Conservation (phyloP, 371 early-diverging fungal genomes). For the Saksenaea oblongispora region DNA sequence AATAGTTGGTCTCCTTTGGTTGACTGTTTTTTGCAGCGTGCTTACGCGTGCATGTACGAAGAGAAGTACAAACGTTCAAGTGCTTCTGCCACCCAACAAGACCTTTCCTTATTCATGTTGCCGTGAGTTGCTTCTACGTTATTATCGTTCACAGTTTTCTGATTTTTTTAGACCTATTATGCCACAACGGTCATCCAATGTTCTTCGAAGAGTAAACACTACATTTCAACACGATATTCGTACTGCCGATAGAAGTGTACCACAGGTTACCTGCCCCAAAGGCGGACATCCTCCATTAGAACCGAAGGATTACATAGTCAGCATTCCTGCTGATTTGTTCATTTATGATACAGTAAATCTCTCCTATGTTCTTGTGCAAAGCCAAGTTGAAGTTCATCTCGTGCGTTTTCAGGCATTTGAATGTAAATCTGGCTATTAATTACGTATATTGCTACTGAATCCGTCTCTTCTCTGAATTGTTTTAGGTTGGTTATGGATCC, state of each 20-base stretch:
- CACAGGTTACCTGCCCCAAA: constrained; percentile 4
- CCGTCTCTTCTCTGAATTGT: neutral
- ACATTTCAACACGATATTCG: neutral
- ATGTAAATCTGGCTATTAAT: too few relatives aligned
- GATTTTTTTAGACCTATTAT: constrained; percentile 30
- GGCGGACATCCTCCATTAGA: neutral
- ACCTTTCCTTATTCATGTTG: too few relatives aligned
- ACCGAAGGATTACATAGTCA: neutral
- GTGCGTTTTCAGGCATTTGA: neutral
- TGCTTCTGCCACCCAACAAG: too few relatives aligned
- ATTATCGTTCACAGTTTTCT: too few relatives aligned
- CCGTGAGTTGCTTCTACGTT: too few relatives aligned
- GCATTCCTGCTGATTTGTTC: constrained; percentile 11
- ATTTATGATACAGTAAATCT: constrained; percentile 6
- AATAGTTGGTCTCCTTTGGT: neutral
- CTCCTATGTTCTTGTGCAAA: constrained; percentile 11
- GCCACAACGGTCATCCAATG: constrained; percentile 40
- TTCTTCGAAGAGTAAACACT: neutral
- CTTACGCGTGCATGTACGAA: too few relatives aligned
- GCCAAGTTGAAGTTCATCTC: constrained; percentile 47
- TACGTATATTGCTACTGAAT: too few relatives aligned
- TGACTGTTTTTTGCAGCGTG: too few relatives aligned
- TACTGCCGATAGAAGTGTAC: neutral
- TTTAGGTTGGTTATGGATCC: constrained; percentile 34
- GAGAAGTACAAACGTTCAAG: too few relatives aligned